Base-by-base conservation (phyloP, 345 rosid species). In the Syzygium aqueum region DNA sequence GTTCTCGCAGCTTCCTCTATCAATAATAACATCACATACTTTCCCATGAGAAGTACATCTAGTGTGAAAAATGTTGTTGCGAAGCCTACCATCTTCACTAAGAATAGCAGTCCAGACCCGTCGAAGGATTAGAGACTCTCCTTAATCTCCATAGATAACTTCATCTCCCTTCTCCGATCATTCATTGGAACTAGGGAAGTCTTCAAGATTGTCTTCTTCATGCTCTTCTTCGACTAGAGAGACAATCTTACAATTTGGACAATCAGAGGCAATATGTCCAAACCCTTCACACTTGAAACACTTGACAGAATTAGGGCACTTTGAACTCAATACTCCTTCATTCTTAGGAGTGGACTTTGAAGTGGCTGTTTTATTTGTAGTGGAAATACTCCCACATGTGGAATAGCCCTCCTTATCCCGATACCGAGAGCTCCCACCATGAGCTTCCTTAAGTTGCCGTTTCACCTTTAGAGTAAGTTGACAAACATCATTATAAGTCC, bases 351-450 rank as follows among this genome's bases (percentile, higher is more conserved):
- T 27, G 1, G 2, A 61, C 73, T 61, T 0, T 6, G 19, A 61
- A 61, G 17, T 1, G 3, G 1, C 12, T 17, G 28, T 33, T 8
- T 30, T 61, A n/a, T 11, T 61, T 13, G 12, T n/a, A 1, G 8
- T 12, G n/a, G 67, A 15, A 17, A 61, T n/a, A 33, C 28, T 61
- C 12, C n/a, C 33, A 6, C 73, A 9, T 14, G 10, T 61, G 27
- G 73, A 37, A n/a, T n/a, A n/a, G 19, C 13, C 33, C 5, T 13
- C 0, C 13, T 61, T 13, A 6, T 61, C n/a, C 13, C 0, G 8
- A n/a, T 61, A 3, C 1, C 0, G 0, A 61, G 8, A 61, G 0
- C 3, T 61, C n/a, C 3, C 3, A 61, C 67, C 33, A 12, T 1
- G 0, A 27, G 33, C 17, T 14, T 61, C 14, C n/a, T 61, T 5